These are phyloP conservation scores for Pouteria glomerata DNA, from an alignment of 148 eudicot genomes.

Conservation along the genomic window DNA sequence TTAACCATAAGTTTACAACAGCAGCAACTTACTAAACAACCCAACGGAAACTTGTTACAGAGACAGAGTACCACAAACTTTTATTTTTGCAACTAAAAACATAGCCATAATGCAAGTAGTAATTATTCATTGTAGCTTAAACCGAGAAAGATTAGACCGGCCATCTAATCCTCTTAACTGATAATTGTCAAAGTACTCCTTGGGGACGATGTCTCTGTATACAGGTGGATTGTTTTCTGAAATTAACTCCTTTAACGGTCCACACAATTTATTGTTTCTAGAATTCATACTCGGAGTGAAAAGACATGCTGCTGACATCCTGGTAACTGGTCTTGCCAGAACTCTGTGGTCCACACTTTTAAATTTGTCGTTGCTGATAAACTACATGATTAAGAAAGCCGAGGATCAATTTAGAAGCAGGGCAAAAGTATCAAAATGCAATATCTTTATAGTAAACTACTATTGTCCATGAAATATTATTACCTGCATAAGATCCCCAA, in stretches of 20 bases:
- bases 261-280: slow-evolving; percentile 26
- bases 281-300: slow-evolving; percentile 57
- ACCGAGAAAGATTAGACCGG: slow-evolving; percentile 50
- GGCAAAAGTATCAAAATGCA: background rate
- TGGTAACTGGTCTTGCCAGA: slow-evolving; percentile 37
- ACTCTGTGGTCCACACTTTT: slow-evolving; percentile 91
- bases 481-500: slow-evolving; percentile 62
- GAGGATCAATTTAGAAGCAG: background rate
- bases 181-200: slow-evolving; percentile 46
- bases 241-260: slow-evolving; percentile 51
- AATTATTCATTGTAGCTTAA: slow-evolving; percentile 21
- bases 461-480: too few species aligned
- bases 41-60: too few species aligned
- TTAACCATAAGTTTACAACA: too few species aligned
- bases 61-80: too few species aligned
- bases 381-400: slow-evolving; percentile 41
- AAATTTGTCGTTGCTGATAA: slow-evolving; percentile 71
- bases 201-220: slow-evolving; percentile 38
- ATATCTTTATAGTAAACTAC: background rate
- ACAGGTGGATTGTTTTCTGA: slow-evolving; percentile 35
- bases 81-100: too few species aligned
- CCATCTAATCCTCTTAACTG: slow-evolving; percentile 56
- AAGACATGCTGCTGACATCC: slow-evolving; percentile 73
- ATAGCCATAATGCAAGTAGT: too few species aligned
- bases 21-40: too few species aligned